Percentiles rank a stretch among this genome's conserved stretches.
Evolutionary conservation across 352 stramenopile genomes (phyloP).

Genomic region (Globisporangium cylindrosporum): DNA sequence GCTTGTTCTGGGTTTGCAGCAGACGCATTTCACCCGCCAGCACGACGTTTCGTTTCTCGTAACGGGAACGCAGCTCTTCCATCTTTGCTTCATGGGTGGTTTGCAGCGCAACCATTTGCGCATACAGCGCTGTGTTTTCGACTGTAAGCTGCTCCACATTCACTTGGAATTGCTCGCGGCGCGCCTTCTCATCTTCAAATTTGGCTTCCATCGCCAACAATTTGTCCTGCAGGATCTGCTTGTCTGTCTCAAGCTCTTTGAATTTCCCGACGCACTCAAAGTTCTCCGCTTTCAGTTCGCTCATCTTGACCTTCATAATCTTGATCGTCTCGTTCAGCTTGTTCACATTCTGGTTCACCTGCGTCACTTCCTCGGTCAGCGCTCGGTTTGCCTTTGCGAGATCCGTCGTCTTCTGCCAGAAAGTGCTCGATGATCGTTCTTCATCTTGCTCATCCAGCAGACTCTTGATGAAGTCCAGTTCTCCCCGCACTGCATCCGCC

Average conservation of each 20-base stretch:
- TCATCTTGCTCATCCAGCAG: constrained; percentile 77
- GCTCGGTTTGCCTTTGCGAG: constrained; percentile 75
- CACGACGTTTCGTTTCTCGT: constrained; percentile 71
- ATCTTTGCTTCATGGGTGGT: constrained; percentile 80
- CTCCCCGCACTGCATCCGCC: constrained; percentile 51
- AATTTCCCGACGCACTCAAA: constrained; percentile 46
- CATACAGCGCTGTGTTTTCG: constrained; percentile 84
- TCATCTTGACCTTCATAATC: constrained; percentile 49
- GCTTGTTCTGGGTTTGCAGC: constrained; percentile 69
- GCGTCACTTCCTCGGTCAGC: constrained; percentile 67
- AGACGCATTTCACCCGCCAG: constrained; percentile 73
- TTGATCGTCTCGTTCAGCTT: constrained; percentile 70
- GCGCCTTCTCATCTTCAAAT: constrained; percentile 77
- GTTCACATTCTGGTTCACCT: constrained; percentile 56
- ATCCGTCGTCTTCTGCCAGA: constrained; percentile 88
- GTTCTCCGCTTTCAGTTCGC: constrained; percentile 53
- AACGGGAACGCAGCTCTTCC: constrained; percentile 66
- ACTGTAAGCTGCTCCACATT: constrained; percentile 82
- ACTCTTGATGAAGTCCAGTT: constrained; percentile 70
- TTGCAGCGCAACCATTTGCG: constrained; percentile 83
- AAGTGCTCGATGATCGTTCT: constrained; percentile 63
- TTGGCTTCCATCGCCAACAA: constrained; percentile 61
- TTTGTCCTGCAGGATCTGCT: constrained; percentile 69
- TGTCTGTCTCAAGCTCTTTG: constrained; percentile 73
- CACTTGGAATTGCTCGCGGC: constrained; percentile 85